Evolutionary conservation across 1,284 basidiomycete species (phyloP).

Genomic region (Sporisorium reilianum): DNA sequence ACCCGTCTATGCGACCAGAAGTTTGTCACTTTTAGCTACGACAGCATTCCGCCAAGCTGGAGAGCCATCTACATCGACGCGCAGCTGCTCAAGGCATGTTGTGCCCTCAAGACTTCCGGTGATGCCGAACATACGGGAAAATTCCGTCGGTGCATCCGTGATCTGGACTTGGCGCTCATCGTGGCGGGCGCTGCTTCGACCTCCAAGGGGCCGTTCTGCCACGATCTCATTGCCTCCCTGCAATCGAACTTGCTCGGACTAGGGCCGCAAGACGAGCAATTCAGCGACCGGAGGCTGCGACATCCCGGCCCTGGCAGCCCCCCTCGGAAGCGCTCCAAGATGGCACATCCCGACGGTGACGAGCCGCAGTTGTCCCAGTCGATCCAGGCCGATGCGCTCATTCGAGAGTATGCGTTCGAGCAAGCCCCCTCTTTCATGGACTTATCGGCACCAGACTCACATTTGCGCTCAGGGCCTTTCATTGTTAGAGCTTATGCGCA

Average conservation of each 20-base stretch:
- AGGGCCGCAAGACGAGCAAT: not conserved
- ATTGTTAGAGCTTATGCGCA: slow-evolving; percentile 75
- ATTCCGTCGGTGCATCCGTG: slow-evolving; percentile 70
- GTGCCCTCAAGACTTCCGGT: not conserved
- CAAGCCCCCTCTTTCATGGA: slow-evolving; percentile 37
- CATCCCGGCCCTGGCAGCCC: not conserved
- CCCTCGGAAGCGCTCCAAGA: slow-evolving; percentile 11
- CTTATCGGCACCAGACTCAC: slow-evolving; percentile 7
- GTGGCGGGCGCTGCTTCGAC: slow-evolving; percentile 76
- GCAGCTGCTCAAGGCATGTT: slow-evolving; percentile 36
- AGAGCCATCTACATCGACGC: slow-evolving; percentile 71
- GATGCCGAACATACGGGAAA: not conserved
- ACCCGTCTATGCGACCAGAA: slow-evolving; percentile 70
- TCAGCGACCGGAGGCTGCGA: not conserved
- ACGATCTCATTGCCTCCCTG: slow-evolving; percentile 69
- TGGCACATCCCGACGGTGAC: not conserved
- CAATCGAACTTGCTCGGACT: slow-evolving; percentile 10
- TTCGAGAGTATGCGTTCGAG: slow-evolving; percentile 20
- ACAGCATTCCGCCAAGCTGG: slow-evolving; percentile 69
- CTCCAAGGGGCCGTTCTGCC: slow-evolving; percentile 31
- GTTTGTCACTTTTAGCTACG: slow-evolving; percentile 70
- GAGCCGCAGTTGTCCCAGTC: not conserved
- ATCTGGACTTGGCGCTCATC: slow-evolving; percentile 83
- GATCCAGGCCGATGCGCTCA: slow-evolving; percentile 18
- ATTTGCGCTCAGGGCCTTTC: slow-evolving; percentile 75